Base-by-base conservation (phyloP, 2,329 filamentous ascomycete species). In the Paraconiothyrium brasiliense region DNA sequence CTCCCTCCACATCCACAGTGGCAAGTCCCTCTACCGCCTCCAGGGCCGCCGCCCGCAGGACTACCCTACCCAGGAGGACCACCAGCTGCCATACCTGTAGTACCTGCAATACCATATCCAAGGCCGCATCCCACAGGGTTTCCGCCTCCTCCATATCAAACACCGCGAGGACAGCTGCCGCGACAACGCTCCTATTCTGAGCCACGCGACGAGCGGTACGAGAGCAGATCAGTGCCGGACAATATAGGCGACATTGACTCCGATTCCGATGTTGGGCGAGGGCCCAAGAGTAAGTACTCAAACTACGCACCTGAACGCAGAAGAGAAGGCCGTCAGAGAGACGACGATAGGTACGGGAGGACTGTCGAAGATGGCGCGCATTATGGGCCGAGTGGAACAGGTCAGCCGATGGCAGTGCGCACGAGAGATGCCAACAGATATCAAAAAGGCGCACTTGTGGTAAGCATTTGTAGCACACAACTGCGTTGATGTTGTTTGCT, bases 1-100 rank as follows among this genome's bases (percentile, higher is more conserved):
- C 37, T 54, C 1, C 52, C 52, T 34, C 52, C 52, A 34, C 62
- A 57, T 27, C 35, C 41, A 32, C 49, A 62, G 37, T 34, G 44
- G 27, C 44, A 55, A 13, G 16, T 37, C 27, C 52, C 54, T 39
- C 39, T 41, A 22, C 58, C 35, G 11, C 50, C 52, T 5, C 30
- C 22, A 16, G 46, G 39, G 11, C 44, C 39, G 20, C 57, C 37
- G 48, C 55, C 55, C 16, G 10, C 43, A 30, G 35, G 52, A 44
- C 35, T 43, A 32, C 37, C 32, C 5, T 20, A 37, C 6, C 49
- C 13, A 24, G 11, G 35, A 52, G 49, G 49, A 13, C 43, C 7
- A 46, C 20, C 39, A 7, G 14, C 37, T 41, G 37, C 37, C 4
- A 39, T 39, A 39, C 35, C 35, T 39, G 35, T 11, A 14, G 35